Evolutionary conservation across 2,329 filamentous ascomycete species (phyloP).

Genomic region (Fusarium mundagurra): DNA sequence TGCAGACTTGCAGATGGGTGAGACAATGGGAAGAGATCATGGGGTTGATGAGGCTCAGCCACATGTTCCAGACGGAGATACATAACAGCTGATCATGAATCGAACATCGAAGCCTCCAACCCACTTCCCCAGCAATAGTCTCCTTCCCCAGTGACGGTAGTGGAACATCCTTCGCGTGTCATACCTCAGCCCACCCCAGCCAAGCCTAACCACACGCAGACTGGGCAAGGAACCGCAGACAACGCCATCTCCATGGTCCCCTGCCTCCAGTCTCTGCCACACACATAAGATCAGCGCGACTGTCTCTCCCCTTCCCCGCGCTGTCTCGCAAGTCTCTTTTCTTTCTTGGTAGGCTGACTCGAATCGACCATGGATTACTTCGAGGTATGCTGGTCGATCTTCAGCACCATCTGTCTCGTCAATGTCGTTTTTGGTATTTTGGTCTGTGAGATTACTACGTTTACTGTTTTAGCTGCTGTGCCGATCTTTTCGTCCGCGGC

Average conservation of each 20-base stretch:
- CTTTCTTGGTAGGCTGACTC: background rate
- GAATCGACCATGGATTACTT: constrained; percentile 37
- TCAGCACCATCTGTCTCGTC: constrained; percentile 53
- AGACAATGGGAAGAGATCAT: background rate
- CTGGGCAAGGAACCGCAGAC: background rate
- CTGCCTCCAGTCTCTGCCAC: background rate
- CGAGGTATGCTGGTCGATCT: constrained; percentile 54
- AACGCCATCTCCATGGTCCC: background rate
- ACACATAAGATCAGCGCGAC: background rate
- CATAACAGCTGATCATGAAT: background rate
- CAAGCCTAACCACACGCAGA: background rate
- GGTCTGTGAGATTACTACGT: constrained; percentile 50
- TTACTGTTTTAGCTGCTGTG: constrained; percentile 49
- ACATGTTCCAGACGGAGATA: background rate
- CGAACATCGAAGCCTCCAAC: background rate
- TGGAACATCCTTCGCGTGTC: background rate
- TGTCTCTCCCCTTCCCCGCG: background rate
- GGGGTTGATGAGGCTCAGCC: background rate
- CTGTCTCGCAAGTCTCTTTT: background rate
- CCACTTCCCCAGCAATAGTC: background rate
- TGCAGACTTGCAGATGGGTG: no score
- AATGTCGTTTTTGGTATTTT: constrained; percentile 52
- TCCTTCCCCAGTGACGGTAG: background rate
- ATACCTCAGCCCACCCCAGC: background rate
- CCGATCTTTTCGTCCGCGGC: constrained; percentile 51